Conservation (phyloP, 2,329 filamentous ascomycete genomes). For the Fusarium pilosicola region DNA sequence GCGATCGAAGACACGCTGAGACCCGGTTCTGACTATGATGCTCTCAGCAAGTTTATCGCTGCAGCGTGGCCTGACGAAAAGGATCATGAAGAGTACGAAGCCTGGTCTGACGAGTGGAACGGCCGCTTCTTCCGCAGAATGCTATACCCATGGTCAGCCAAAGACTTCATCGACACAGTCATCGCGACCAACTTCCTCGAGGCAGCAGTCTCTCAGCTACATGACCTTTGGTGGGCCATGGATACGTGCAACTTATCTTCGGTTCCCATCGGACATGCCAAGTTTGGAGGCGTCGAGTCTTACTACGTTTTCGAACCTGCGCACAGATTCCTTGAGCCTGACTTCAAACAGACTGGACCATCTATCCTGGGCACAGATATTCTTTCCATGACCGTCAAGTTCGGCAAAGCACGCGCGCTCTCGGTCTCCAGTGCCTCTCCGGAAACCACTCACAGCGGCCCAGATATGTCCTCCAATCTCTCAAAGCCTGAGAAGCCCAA, state of each 20-base stretch:
- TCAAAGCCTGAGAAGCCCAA: background rate
- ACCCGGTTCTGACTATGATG: background rate
- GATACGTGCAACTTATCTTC: background rate
- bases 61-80: background rate
- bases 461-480: background rate
- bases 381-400: background rate
- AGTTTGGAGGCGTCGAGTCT: background rate
- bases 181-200: background rate
- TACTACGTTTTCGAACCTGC: background rate
- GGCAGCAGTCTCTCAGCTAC: accelerated
- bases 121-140: accelerated
- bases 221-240: background rate
- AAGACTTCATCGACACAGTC: background rate
- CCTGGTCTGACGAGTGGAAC: background rate
- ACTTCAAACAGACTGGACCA: background rate
- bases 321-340: background rate
- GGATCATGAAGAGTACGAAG: accelerated
- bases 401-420: background rate
- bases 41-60: background rate
- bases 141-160: accelerated
- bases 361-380: background rate
- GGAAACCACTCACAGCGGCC: background rate
- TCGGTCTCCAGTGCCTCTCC: background rate
- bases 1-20: background rate
- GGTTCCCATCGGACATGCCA: background rate